A percentile compares a stretch with the other conserved stretches of the same genome.
phyloP scores from a whole-genome alignment of 2,329 filamentous ascomycete genomes.

The Fusarium xyrophilum region DNA sequence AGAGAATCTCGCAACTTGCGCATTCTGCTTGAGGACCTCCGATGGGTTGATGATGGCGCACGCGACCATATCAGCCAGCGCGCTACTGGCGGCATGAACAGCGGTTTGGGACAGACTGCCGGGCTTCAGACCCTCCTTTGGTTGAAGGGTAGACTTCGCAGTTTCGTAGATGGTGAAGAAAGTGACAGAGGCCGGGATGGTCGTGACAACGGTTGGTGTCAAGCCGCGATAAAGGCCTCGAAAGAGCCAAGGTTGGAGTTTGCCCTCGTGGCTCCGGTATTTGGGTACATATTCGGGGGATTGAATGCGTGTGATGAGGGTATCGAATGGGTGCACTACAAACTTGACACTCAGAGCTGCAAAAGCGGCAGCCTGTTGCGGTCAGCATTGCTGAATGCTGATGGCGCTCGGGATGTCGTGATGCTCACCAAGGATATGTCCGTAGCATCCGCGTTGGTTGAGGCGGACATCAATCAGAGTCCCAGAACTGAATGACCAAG shows the following conservation, averaged over 20 bases:
- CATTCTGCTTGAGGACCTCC: conserved; percentile 24
- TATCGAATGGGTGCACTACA: conserved; percentile 28
- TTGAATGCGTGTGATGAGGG: conserved; percentile 22
- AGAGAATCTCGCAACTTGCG: conserved; percentile 17
- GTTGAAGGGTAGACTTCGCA: conserved; percentile 5
- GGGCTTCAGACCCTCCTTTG: background rate
- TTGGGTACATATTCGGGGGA: conserved; percentile 16
- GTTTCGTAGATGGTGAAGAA: conserved; percentile 26
- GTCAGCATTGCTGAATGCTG: background rate
- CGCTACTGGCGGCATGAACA: conserved; percentile 19
- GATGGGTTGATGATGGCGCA: conserved; percentile 31
- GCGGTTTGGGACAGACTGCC: conserved; percentile 1
- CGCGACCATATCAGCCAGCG: conserved; percentile 20
- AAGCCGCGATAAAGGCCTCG: conserved; percentile 20
- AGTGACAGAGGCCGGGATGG: conserved; percentile 21
- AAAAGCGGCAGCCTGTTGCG: conserved; percentile 2
- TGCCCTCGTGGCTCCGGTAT: conserved; percentile 10
- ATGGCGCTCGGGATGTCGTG: rapidly evolving
- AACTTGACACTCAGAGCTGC: conserved; percentile 21
- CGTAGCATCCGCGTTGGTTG: conserved; percentile 12
- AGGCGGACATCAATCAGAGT: conserved; percentile 3
- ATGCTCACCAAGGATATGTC: conserved; percentile 16
- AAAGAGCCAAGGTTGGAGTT: conserved; percentile 4
- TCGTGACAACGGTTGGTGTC: conserved; percentile 15
- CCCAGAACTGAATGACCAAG: rapidly evolving